Conservation (phyloP, 78 protist species). For the Dictyostelium intermedium region DNA sequence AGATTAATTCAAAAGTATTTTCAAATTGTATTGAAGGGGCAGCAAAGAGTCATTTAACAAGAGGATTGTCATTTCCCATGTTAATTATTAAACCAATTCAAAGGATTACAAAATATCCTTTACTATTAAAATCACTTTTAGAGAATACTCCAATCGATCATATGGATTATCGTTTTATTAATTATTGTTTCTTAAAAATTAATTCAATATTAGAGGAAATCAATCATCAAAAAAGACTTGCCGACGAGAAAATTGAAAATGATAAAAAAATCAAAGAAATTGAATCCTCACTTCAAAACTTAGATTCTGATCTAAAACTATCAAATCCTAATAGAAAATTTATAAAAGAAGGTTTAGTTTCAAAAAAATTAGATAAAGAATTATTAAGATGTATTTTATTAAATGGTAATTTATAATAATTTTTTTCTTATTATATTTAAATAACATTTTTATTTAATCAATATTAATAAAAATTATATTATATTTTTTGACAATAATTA, state of each 20-base stretch:
- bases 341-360: slow-evolving; percentile 43
- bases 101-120: slow-evolving; percentile 67
- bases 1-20: slow-evolving; percentile 5
- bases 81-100: slow-evolving; percentile 66
- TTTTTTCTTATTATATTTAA: too few relatives aligned
- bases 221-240: slow-evolving; percentile 33
- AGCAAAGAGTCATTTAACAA: neutral
- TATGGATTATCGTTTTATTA: slow-evolving; percentile 20
- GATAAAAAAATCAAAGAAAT: slow-evolving; percentile 45
- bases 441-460: too few relatives aligned
- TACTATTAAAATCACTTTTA: slow-evolving; percentile 32
- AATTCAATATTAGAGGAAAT: slow-evolving; percentile 36
- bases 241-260: slow-evolving; percentile 34
- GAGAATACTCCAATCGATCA: slow-evolving; percentile 58
- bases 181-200: neutral
- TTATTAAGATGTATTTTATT: slow-evolving; percentile 46
- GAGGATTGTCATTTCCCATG: slow-evolving; percentile 66
- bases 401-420: slow-evolving; percentile 30
- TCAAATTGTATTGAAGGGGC: slow-evolving; percentile 42
- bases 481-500: neutral
- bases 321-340: slow-evolving; percentile 5
- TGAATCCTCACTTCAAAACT: slow-evolving; percentile 14
- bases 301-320: slow-evolving; percentile 1
- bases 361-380: slow-evolving; percentile 50
- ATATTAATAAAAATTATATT: neutral